Percentiles rank a stretch among this genome's conserved stretches.
phyloP scores from a whole-genome alignment of 2,329 filamentous ascomycete genomes.

The Penicillium sp. region DNA sequence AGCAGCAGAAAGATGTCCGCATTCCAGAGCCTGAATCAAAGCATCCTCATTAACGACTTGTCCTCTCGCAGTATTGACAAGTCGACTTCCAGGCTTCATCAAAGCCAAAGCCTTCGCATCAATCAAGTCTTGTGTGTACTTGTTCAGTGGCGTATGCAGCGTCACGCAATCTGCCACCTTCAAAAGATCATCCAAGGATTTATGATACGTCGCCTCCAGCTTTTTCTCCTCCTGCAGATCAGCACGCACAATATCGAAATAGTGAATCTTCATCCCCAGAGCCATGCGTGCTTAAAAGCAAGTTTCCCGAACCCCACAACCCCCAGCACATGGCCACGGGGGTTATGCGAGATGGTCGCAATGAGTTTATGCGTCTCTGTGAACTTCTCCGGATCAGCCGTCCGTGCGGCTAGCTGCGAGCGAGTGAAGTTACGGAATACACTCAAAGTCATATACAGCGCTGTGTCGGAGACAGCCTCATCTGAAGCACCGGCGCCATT shows the following conservation, averaged over 20 bases:
- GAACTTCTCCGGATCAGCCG: constrained; percentile 42
- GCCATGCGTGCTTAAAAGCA: constrained; percentile 47
- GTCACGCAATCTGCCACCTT: constrained; percentile 41
- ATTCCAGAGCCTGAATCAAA: constrained; percentile 49
- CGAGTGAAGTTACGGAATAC: constrained; percentile 55
- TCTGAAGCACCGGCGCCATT: constrained; percentile 47
- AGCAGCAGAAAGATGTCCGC: constrained; percentile 47
- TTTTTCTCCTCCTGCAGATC: constrained; percentile 35
- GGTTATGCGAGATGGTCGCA: constrained; percentile 52
- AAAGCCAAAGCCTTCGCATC: constrained; percentile 40
- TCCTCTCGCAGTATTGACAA: constrained; percentile 56
- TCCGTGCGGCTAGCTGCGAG: constrained; percentile 49
- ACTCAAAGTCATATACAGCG: constrained; percentile 45
- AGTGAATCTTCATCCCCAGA: constrained; percentile 57
- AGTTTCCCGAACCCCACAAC: constrained; percentile 55
- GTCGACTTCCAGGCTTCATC: constrained; percentile 50
- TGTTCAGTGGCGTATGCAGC: constrained; percentile 41
- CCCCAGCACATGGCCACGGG: constrained; percentile 49
- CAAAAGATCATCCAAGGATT: constrained; percentile 44
- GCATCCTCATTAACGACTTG: constrained; percentile 54
- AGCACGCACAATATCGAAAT: constrained; percentile 51
- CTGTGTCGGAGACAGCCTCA: constrained; percentile 47
- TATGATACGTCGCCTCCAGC: constrained; percentile 41
- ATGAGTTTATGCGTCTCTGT: constrained; percentile 45
- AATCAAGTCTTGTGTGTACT: constrained; percentile 42